Conservation (phyloP, 441 rosid genomes). For the Erysimum cheiri region DNA sequence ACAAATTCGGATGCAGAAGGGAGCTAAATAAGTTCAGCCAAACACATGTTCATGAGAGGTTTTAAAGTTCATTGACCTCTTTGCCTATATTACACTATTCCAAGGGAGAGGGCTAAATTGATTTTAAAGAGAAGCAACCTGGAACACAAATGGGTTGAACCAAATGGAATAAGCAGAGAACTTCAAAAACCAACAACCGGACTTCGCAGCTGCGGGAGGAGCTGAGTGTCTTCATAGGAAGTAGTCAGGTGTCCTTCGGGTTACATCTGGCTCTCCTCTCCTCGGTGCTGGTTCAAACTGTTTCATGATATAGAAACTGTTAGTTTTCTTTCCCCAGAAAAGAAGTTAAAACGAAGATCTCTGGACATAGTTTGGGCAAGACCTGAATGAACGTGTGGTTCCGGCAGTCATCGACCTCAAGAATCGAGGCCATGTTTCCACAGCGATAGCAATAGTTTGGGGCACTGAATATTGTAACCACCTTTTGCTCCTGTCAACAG, state of each 20-base stretch:
- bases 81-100: conserved; percentile 55
- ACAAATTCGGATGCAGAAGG: conserved; percentile 43
- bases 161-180: conserved; percentile 45
- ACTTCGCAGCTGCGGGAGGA: conserved; percentile 33
- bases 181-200: conserved; percentile 41
- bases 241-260: conserved; percentile 76
- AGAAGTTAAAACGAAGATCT: background rate
- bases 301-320: conserved; percentile 29
- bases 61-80: conserved; percentile 40
- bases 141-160: conserved; percentile 39
- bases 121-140: conserved; percentile 33
- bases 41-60: conserved; percentile 37
- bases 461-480: conserved; percentile 77
- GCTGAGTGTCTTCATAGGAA: conserved; percentile 54
- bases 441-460: conserved; percentile 78
- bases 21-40: conserved; percentile 48
- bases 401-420: conserved; percentile 77
- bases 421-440: conserved; percentile 81
- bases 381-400: conserved; percentile 76
- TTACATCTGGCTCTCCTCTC: conserved; percentile 80
- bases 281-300: conserved; percentile 85
- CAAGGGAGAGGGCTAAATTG: conserved; percentile 35
- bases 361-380: conserved; percentile 13
- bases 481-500: conserved; percentile 70
- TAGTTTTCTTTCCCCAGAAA: background rate